phyloP scores from a whole-genome alignment of 78 protist genomes.

The Guillardia theta region DNA sequence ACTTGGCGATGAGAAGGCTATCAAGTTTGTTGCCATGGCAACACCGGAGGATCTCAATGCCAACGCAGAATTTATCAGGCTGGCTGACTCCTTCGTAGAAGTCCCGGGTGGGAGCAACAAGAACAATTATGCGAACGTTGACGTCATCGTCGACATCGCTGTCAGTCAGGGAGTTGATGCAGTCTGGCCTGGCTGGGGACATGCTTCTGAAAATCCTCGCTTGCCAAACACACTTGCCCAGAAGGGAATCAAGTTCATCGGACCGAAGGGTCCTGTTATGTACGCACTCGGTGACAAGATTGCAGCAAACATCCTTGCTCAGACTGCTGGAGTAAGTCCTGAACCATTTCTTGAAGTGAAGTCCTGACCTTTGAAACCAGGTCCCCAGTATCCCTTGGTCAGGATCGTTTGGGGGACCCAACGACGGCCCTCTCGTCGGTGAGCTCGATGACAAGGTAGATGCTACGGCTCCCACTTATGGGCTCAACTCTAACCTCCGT shows the following conservation, averaged over 20 bases:
- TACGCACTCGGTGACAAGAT: slow-evolving; percentile 95
- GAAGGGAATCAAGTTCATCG: slow-evolving; percentile 75
- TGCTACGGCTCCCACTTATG: not conserved
- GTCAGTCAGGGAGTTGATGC: slow-evolving; percentile 70
- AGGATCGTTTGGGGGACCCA: not conserved
- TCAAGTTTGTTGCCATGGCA: slow-evolving; percentile 88
- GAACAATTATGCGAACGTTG: slow-evolving; percentile 96
- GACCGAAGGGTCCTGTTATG: slow-evolving; percentile 76
- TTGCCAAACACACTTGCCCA: slow-evolving; percentile 76
- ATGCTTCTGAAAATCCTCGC: slow-evolving; percentile 95
- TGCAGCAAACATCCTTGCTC: slow-evolving; percentile 93
- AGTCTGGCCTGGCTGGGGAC: slow-evolving; percentile 99
- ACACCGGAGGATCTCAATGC: slow-evolving; percentile 92
- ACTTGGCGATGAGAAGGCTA: slow-evolving; percentile 80
- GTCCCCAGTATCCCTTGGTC: slow-evolving; percentile 23
- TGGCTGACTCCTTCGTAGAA: slow-evolving; percentile 88
- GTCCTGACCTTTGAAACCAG: not conserved
- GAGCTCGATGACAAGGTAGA: not conserved
- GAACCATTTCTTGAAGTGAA: not conserved
- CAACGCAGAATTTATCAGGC: slow-evolving; percentile 93
- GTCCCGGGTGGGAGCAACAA: slow-evolving; percentile 91
- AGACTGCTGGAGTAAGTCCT: slow-evolving; percentile 77
- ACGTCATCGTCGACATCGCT: slow-evolving; percentile 89
- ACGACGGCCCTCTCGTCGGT: slow-evolving; percentile 27
- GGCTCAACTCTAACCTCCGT: not conserved